Evolutionary conservation across 2,329 filamentous ascomycete genomes (phyloP), one percentile per base, ranked within the genome.

Genomic region (Hypomyces perniciosus): DNA sequence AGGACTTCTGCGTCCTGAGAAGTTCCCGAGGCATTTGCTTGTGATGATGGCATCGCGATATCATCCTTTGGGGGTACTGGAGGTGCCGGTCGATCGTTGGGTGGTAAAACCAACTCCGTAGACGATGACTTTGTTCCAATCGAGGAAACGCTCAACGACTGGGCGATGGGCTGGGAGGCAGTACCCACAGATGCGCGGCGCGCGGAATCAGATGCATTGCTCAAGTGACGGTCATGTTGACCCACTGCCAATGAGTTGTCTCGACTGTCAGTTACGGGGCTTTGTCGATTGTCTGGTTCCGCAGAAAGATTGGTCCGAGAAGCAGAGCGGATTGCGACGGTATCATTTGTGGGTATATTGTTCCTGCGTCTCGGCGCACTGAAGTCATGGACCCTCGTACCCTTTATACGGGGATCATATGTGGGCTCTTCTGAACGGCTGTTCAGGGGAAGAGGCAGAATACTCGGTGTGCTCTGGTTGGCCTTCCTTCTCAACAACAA

Each of bases 351-450:
- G 46, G 54, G 42, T 6, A 56, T 55, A 28, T 56, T 61, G 7
- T 55, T 74, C 54, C 70, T 74, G 27, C 72, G 73, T 45, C 80
- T 71, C 1, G 81, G 82, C 0, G 79, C 80, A 59, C 81, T 85
- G 59, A 84, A 86, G 63, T 83, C 83, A 61, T 86, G 84, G 45
- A 85, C 76, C 43, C 75, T 72, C 6, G 79, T 86, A 44, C 80
- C 84, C 59, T 75, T 76, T 56, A 86, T 86, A 8, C 80, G 74
- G 13, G 82, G 82, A 58, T 85, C 82, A 57, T 84, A 83, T 20
- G 67, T 65, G 5, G 74, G 72, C 57, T 77, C 75, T 10, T 74
- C 71, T 0, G 64, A 57, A 6, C 65, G 62, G 26, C 68, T 65
- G 42, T 68, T 57, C 29, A 74, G 58, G 0, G 75, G 70, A 26